Evolutionary conservation across 176 grass and related monocot genomes (phyloP), one percentile per base, ranked within the genome.

Genomic region (Phragmites australis): DNA sequence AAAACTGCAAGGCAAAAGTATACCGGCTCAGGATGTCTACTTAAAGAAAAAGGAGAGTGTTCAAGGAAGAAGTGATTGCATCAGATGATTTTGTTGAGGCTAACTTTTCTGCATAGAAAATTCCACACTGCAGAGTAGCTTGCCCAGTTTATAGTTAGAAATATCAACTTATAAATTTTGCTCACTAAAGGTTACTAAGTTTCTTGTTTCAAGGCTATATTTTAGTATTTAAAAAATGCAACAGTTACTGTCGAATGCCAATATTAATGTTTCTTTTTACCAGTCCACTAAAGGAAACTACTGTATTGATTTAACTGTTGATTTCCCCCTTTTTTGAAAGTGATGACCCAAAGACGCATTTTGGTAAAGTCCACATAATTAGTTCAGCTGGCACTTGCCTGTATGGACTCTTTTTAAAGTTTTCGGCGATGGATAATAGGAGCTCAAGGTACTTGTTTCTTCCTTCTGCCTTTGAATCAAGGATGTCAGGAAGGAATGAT

Each of bases 401-500:
- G 88, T 99, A 99, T 74, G 97, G 97, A 76, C 90, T 96, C 83
- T 84, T 93, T 75, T 93, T 99, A 51, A 90, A 99, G 77, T 93
- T 99, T 79, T 96, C 97, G 23, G 93, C 93, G 76, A 91, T 81
- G 76, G 90, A 96, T 49, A 96, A 87, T 60, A 96, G 81, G 29
- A 93, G 53, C 42, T 91, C 93, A 76, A 99, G 90, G 58, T 99
- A 96, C 40, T 93, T 96, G 67, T 91, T 93, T 84, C 97, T 96
- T 87, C 97, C 97, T 43, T 96, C 93, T 16, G 97, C 97, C 82
- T 93, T 99, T 18, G 97, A 99, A 81, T 99, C 97, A 81, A 99
- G 82, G 72, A 99, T 96, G 75, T 99, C 92, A 86, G 97, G 97
- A 56, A 99, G 97, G 76, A 99, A 99, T 42, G 97, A 92, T 55